phyloP scores from a whole-genome alignment of 129 eudicot genomes.

The Heracleum sosnowskyi region DNA sequence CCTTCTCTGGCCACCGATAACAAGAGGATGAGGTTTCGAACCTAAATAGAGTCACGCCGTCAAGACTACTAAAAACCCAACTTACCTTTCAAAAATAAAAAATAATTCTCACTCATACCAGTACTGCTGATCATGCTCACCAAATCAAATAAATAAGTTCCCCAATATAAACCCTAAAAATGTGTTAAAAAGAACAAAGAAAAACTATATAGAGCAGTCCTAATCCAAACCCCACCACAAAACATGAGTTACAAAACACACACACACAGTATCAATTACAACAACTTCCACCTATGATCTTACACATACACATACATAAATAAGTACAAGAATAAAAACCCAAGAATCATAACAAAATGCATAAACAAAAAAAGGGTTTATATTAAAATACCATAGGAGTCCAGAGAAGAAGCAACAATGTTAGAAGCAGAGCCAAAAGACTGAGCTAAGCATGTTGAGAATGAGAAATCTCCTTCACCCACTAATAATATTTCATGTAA shows the following conservation, averaged over 20 bases:
- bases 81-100: neutral
- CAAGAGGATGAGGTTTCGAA: neutral
- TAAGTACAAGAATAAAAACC: neutral
- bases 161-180: neutral
- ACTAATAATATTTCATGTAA: constrained; percentile 27
- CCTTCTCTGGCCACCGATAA: neutral
- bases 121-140: neutral
- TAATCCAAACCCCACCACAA: neutral
- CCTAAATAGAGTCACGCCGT: neutral
- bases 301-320: neutral
- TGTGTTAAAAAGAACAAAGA: neutral
- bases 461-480: constrained; percentile 48
- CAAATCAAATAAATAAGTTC: neutral
- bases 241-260: neutral
- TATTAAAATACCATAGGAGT: constrained; percentile 18
- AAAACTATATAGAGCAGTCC: neutral
- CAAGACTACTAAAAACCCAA: neutral
- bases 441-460: constrained; percentile 21
- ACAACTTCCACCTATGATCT: neutral
- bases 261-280: neutral
- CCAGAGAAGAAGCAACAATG: constrained; percentile 31
- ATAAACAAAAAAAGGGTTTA: neutral
- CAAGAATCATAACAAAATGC: neutral
- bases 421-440: constrained; percentile 33
- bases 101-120: neutral